phyloP scores from a whole-genome alignment of 106 monocot genomes.

The Acanthochlamys bracteata region DNA sequence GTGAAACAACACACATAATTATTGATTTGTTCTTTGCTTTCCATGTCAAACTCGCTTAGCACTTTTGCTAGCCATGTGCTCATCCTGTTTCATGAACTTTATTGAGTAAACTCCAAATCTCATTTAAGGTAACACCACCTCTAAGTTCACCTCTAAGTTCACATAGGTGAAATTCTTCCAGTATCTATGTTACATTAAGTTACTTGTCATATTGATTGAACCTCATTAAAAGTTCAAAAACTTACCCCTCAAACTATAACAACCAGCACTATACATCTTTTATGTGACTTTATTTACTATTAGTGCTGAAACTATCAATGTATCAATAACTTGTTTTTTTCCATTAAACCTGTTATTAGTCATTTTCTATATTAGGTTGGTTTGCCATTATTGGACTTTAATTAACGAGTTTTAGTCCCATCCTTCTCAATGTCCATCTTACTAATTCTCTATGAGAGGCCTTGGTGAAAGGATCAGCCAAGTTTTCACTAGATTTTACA shows the following conservation, averaged over 20 bases:
- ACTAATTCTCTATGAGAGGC: background rate
- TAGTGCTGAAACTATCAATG: too few relatives aligned
- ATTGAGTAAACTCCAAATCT: background rate
- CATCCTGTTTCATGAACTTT: background rate
- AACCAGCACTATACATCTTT: background rate
- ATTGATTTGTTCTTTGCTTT: background rate
- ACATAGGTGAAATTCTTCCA: background rate
- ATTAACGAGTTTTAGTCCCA: conserved; percentile 3
- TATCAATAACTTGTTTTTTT: too few relatives aligned
- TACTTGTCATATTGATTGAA: background rate
- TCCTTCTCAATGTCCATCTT: background rate
- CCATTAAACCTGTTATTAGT: too few relatives aligned
- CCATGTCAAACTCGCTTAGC: background rate
- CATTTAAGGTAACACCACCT: background rate
- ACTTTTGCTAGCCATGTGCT: background rate
- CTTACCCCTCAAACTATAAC: background rate
- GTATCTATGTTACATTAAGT: background rate
- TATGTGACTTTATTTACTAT: background rate
- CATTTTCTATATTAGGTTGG: background rate
- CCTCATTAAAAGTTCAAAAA: background rate
- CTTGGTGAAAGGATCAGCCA: conserved; percentile 9
- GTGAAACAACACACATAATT: background rate
- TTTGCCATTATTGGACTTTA: background rate
- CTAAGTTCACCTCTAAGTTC: background rate
- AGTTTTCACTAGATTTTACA: background rate